Evolutionary conservation across 495 filamentous ascomycete species (phyloP).

Genomic region (Talaromyces proteolyticus): DNA sequence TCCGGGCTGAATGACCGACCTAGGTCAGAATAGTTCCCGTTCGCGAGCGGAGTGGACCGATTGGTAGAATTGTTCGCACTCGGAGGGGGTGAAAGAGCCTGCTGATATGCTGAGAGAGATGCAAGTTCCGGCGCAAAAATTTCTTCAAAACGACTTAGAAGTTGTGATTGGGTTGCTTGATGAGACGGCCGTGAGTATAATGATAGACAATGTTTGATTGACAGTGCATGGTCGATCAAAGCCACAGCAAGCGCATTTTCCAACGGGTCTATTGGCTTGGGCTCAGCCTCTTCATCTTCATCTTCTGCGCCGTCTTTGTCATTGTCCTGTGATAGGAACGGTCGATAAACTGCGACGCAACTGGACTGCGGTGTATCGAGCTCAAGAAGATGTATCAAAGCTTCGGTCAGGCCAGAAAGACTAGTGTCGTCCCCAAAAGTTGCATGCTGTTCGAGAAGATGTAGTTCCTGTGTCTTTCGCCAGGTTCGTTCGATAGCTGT

Average conservation of each 20-base stretch:
- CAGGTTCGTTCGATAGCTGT: conserved; percentile 88
- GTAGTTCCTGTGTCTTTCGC: conserved; percentile 83
- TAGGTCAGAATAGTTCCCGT: not conserved
- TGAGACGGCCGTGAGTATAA: conserved; percentile 56
- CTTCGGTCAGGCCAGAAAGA: conserved; percentile 62
- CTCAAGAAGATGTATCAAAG: conserved; percentile 67
- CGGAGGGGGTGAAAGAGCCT: conserved; percentile 19
- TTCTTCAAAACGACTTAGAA: conserved; percentile 40
- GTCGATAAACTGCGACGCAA: conserved; percentile 65
- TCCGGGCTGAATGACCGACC: conserved; percentile 30
- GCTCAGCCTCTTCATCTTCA: conserved; percentile 28
- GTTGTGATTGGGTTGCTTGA: conserved; percentile 52
- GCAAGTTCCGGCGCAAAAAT: conserved; percentile 44
- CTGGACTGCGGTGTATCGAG: conserved; percentile 55
- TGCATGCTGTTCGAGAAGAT: conserved; percentile 66
- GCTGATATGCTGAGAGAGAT: conserved; percentile 19
- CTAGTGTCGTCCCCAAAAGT: conserved; percentile 64
- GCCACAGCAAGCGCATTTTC: conserved; percentile 81
- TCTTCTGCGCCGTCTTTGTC: conserved; percentile 37
- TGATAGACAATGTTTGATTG: conserved; percentile 75
- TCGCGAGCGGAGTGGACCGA: conserved; percentile 10
- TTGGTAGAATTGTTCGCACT: conserved; percentile 18
- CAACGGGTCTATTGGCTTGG: conserved; percentile 52
- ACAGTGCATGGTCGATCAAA: conserved; percentile 81
- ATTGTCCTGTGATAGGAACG: conserved; percentile 54